A percentile compares a stretch with the other conserved stretches of the same genome.
Conservation (phyloP, 2,329 filamentous ascomycete species). For the Coniochaeta sp. region DNA sequence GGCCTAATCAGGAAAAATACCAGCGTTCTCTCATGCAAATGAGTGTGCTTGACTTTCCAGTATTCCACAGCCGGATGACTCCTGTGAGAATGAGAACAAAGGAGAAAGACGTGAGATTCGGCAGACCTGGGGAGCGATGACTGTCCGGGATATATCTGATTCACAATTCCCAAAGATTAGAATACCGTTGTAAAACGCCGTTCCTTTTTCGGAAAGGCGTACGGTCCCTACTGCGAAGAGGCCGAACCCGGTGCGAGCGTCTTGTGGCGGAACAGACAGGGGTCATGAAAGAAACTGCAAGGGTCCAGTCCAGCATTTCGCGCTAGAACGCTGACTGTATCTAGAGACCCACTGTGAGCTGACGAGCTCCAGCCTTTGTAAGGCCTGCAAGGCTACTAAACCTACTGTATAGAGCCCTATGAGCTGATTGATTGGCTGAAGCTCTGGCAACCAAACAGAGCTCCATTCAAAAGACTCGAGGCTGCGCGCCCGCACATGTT, state of each 20-base stretch:
- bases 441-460: not conserved
- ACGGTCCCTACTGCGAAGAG: not conserved
- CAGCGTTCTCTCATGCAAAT: not conserved
- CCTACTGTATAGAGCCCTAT: not conserved
- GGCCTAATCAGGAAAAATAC: not conserved
- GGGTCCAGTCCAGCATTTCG: not conserved
- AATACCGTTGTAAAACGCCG: not conserved
- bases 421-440: not conserved
- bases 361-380: no score
- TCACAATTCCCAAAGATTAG: not conserved
- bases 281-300: not conserved
- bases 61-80: not conserved
- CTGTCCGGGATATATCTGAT: not conserved
- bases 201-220: not conserved
- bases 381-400: not conserved
- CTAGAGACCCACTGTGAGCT: no score
- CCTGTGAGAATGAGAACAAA: not conserved
- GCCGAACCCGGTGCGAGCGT: constrained; percentile 1
- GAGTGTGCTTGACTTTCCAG: not conserved
- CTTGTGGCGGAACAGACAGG: not conserved
- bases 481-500: not conserved
- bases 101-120: not conserved
- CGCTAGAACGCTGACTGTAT: not conserved
- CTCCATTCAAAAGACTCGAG: not conserved
- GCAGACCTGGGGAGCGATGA: not conserved